Evolutionary conservation across 352 stramenopile genomes (phyloP), one percentile per base, ranked within the genome.

Genomic region (Paralagenidium karlingii): DNA sequence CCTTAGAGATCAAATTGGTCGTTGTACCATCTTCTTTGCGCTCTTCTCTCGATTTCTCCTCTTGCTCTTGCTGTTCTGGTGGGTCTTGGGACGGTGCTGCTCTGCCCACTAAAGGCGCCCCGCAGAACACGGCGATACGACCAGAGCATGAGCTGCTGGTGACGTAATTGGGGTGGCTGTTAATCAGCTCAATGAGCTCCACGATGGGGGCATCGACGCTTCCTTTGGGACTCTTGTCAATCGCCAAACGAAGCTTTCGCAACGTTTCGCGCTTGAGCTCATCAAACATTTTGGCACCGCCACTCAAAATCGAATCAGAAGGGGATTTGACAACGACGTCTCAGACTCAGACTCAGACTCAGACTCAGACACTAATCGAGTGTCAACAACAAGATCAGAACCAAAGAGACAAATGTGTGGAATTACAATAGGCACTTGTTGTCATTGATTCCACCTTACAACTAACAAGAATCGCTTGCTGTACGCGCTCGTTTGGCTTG

Each of bases 81-180:
- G n/a, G n/a, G n/a, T n/a, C n/a, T n/a, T n/a, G n/a, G n/a, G 30
- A 36, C 22, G 30, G 22, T 22, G 6, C 24, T 53, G 7, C 21
- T 24, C 11, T 13, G 26, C 19, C 21, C 18, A 40, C n/a, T 9
- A 50, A 52, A 38, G 55, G 52, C 47, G 77, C 53, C 20, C 69
- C 70, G 16, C 70, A 74, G 52, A 94, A 96, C 10, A 95, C 52
- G 3, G 75, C 73, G 30, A 96, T 94, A 15, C 86, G 76, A 10
- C 86, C 86, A 1, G 77, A 94, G 52, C 86, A 96, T 13, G 78
- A 94, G 54, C 77, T 94, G 29, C 82, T 95, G 1, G 83, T 96
- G 39, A 94, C 77, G 40, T 89, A 95, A 53, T 95, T 67, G 3
- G 61, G 53, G 36, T 92, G 67, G 15, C 60, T 53, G 52, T 96